Percentiles rank a stretch among this genome's conserved stretches.
phyloP scores from a whole-genome alignment of 495 filamentous ascomycete genomes.

The Lophiostoma macrostomum region DNA sequence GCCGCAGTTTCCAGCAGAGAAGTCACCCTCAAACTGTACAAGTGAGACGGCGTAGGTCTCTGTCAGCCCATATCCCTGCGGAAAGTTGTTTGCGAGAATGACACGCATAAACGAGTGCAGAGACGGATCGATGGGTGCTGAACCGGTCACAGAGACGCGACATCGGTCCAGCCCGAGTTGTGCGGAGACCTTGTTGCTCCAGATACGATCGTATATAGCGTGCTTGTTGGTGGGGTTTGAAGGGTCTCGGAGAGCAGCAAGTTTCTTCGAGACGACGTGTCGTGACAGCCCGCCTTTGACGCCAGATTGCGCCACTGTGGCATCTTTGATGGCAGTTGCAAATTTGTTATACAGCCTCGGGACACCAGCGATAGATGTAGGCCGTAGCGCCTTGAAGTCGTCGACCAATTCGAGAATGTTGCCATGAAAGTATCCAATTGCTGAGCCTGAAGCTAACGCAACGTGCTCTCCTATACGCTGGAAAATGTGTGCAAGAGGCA shows the following conservation, averaged over 20 bases:
- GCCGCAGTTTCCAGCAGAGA: constrained; percentile 78
- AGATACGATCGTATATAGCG: constrained; percentile 85
- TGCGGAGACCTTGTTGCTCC: constrained; percentile 81
- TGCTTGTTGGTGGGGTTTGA: constrained; percentile 68
- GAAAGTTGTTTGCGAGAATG: constrained; percentile 72
- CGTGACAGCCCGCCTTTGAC: constrained; percentile 79
- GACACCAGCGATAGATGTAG: constrained; percentile 82
- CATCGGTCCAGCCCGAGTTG: constrained; percentile 76
- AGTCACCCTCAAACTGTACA: constrained; percentile 66
- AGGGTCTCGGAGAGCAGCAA: constrained; percentile 69
- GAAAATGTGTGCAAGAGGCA: constrained; percentile 94
- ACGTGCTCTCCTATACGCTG: constrained; percentile 78
- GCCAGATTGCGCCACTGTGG: constrained; percentile 74
- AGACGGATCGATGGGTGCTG: constrained; percentile 82
- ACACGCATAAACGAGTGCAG: constrained; percentile 87
- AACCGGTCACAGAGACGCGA: constrained; percentile 77
- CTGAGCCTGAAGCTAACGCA: constrained; percentile 65
- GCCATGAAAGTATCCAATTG: constrained; percentile 93
- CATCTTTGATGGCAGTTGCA: constrained; percentile 70
- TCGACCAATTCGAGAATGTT: constrained; percentile 84
- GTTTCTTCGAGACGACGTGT: constrained; percentile 74
- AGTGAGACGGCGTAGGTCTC: constrained; percentile 84
- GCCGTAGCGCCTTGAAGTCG: constrained; percentile 82
- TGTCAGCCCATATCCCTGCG: constrained; percentile 91
- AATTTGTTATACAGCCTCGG: constrained; percentile 94